A percentile compares a stretch with the other conserved stretches of the same genome.
Evolutionary conservation across 176 grass and related monocot genomes (phyloP).

Genomic region (maize (Zea mays)): Zm-B73-REFERENCE-NAM-5.0 NC_050098.1:50053001-50053500

Average conservation of each 20-base stretch:
- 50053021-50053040: not conserved
- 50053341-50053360: not conserved
- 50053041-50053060: not conserved
- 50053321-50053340: not conserved
- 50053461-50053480: not conserved
- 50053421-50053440: not conserved
- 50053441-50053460: not conserved
- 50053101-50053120: not conserved
- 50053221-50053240: not conserved
- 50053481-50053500: not conserved
- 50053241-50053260: not conserved
- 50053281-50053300: not conserved
- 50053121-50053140: not conserved
- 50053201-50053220: conserved; percentile 4
- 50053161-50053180: not conserved
- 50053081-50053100: not conserved
- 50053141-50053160: not conserved
- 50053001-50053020: not conserved
- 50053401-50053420: not conserved
- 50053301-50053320: not conserved
- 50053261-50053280: not conserved
- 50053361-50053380: not conserved
- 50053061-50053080: not conserved
- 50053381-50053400: not conserved
- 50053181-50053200: not conserved